These are phyloP conservation scores for Ogataea sp. DNA, from an alignment of 805 yeast species.

Conservation along the genomic window DNA sequence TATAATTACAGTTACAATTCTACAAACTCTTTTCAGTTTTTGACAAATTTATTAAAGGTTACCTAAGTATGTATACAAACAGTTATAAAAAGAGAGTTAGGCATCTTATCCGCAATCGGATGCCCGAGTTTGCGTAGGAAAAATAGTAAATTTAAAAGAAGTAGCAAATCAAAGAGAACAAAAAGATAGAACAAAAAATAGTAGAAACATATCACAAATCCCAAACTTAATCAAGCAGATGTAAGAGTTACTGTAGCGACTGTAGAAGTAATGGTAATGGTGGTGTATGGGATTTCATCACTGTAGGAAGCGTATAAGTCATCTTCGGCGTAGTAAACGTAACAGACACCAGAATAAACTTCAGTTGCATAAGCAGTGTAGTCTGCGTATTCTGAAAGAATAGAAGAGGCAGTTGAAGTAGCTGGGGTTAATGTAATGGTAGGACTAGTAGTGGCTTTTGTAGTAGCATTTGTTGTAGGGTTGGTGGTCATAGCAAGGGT, in stretches of 20 bases:
- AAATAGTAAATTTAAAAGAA: no score
- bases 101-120: no score
- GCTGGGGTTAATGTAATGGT: constrained; percentile 4
- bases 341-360: constrained; percentile 24
- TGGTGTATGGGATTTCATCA: constrained; percentile 23
- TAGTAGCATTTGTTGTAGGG: constrained; percentile 32
- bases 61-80: no score
- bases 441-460: constrained; percentile 5
- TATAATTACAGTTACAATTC: no score
- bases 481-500: constrained; percentile 24
- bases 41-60: no score
- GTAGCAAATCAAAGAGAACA: no score
- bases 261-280: constrained; percentile 24
- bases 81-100: no score
- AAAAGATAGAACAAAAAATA: neutral
- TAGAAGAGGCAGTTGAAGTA: constrained; percentile 1
- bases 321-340: constrained; percentile 28
- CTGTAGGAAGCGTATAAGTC: constrained; percentile 14
- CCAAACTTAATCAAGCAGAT: neutral
- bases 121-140: no score
- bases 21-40: no score
- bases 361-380: constrained; percentile 24
- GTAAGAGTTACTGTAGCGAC: constrained; percentile 27
- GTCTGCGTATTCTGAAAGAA: neutral
- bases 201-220: no score